Conservation (phyloP, 495 filamentous ascomycete species). For the Penicillium dipodomyicola region DNA sequence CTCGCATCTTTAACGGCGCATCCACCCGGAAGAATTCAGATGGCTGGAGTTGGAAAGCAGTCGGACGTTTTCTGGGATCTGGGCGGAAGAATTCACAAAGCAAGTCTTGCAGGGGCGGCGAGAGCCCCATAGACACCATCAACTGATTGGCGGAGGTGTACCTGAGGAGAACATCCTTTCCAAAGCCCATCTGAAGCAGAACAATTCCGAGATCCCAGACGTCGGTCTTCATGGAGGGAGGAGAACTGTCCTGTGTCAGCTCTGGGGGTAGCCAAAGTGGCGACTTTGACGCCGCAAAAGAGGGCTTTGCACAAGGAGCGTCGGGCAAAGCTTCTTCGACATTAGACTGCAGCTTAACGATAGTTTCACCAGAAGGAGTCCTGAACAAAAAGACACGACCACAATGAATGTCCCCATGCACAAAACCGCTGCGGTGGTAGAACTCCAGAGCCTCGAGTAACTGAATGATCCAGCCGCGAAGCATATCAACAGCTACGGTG, state of each 20-base stretch:
- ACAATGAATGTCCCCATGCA: conserved; percentile 76
- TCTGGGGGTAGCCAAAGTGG: conserved; percentile 85
- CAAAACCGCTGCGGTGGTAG: conserved; percentile 75
- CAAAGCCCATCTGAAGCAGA: conserved; percentile 92
- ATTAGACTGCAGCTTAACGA: conserved; percentile 45
- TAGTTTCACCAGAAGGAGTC: conserved; percentile 38
- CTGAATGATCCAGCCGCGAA: conserved; percentile 81
- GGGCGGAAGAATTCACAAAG: conserved; percentile 76
- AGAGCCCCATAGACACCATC: conserved; percentile 61
- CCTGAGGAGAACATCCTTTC: conserved; percentile 67
- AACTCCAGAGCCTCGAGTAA: conserved; percentile 88
- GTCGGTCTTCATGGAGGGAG: conserved; percentile 77
- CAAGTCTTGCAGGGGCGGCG: conserved; percentile 72
- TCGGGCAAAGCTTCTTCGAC: conserved; percentile 44
- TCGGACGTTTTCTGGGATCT: conserved; percentile 78
- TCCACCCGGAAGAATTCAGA: conserved; percentile 77
- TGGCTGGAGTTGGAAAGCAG: conserved; percentile 84
- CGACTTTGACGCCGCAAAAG: conserved; percentile 63
- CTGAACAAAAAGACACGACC: conserved; percentile 68
- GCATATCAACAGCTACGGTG: conserved; percentile 65
- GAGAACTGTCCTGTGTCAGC: conserved; percentile 55
- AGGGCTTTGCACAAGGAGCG: conserved; percentile 30
- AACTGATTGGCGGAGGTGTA: conserved; percentile 75
- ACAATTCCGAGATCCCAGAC: conserved; percentile 92
- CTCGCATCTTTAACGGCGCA: conserved; percentile 44